phyloP scores from a whole-genome alignment of 1,139 yeast genomes.

The Sugiyamaella japonica region DNA sequence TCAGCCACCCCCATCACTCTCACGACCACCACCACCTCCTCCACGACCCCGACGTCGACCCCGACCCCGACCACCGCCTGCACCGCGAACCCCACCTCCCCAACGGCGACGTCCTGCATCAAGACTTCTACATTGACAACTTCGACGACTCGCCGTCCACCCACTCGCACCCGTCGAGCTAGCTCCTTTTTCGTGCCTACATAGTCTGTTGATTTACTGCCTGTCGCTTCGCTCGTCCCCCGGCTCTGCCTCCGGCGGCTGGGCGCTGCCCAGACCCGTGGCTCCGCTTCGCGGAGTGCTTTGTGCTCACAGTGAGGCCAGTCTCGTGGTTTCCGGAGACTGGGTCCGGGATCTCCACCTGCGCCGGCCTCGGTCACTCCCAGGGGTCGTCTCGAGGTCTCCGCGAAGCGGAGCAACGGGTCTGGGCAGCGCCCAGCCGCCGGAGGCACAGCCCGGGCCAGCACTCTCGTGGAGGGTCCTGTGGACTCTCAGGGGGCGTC shows the following conservation, averaged over 20 bases:
- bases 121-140: conserved; percentile 8
- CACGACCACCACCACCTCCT: conserved; percentile 6
- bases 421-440: conserved; percentile 13
- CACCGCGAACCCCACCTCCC: not conserved
- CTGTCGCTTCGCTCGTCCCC: not conserved
- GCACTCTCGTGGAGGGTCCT: no score
- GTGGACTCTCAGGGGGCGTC: no score
- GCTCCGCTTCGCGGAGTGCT: not conserved
- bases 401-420: conserved; percentile 11
- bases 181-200: not conserved
- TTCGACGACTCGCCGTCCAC: conserved; percentile 1
- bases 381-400: not conserved
- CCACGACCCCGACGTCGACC: conserved; percentile 1
- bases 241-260: conserved; percentile 6
- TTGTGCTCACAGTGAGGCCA: no score
- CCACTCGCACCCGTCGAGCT: not conserved
- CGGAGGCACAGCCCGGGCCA: no score
- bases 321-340: no score
- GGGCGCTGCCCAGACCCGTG: conserved; percentile 9
- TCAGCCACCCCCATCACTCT: conserved; percentile 4
- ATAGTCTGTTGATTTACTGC: not conserved
- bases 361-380: no score
- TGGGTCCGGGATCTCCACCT: no score
- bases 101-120: conserved; percentile 3
- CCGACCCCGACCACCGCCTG: not conserved